Conservation (phyloP, 2,329 filamentous ascomycete species). For the Zasmidium cellare region DNA sequence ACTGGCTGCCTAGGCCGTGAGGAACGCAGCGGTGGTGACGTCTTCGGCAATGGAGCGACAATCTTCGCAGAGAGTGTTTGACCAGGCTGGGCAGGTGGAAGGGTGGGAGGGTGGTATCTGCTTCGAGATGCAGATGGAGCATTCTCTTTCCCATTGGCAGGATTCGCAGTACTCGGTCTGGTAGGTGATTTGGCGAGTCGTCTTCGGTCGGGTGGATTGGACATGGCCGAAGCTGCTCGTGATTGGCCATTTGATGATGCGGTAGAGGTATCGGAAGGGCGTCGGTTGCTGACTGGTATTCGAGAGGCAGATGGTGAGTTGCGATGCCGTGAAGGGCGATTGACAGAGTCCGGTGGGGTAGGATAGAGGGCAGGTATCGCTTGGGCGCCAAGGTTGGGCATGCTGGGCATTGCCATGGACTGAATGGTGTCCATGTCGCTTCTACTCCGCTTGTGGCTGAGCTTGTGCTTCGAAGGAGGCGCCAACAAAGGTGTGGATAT, state of each 20-base stretch:
- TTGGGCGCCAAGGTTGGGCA: conserved; percentile 29
- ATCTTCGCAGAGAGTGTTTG: conserved; percentile 68
- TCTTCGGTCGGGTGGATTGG: conserved; percentile 25
- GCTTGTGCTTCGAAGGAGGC: conserved; percentile 19
- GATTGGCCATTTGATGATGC: conserved; percentile 25
- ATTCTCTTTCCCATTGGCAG: conserved; percentile 29
- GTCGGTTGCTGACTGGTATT: conserved; percentile 34
- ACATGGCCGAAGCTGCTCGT: conserved; percentile 30
- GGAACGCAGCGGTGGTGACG: conserved; percentile 77
- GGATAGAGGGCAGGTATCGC: conserved; percentile 22
- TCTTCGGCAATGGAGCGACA: conserved; percentile 66
- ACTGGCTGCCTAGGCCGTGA: conserved; percentile 80
- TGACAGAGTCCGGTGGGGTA: conserved; percentile 27
- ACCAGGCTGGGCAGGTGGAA: conserved; percentile 26
- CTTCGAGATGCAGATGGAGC: conserved; percentile 26
- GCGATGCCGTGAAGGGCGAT: conserved; percentile 12
- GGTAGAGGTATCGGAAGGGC: conserved; percentile 33
- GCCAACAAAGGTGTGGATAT: conserved; percentile 24
- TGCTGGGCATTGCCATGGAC: conserved; percentile 26
- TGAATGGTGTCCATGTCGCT: conserved; percentile 31
- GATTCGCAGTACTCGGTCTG: conserved; percentile 15
- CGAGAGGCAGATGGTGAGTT: conserved; percentile 25
- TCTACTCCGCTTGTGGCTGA: conserved; percentile 35
- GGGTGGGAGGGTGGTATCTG: conserved; percentile 37
- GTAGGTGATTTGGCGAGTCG: conserved; percentile 32